Conservation (phyloP, 192 early-diverging fungal genomes). For the Dissophora ornata region DNA sequence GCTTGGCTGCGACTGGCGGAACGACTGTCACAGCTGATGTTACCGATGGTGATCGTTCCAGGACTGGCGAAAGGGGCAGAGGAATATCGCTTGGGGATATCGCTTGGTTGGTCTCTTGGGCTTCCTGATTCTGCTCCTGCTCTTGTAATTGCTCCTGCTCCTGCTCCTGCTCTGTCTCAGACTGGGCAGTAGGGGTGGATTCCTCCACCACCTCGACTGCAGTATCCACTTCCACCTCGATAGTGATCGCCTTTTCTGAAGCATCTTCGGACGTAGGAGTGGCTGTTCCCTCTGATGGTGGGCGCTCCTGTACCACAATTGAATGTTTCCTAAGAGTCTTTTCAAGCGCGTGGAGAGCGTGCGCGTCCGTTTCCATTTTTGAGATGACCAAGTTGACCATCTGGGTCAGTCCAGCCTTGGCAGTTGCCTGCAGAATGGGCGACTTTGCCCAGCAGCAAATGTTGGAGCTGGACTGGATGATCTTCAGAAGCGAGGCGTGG, state of each 20-base stretch:
- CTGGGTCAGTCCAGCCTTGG: conserved; percentile 60
- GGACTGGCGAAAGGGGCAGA: conserved; percentile 30
- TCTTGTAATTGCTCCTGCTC: not conserved
- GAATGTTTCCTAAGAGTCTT: conserved; percentile 34
- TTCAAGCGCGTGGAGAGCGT: conserved; percentile 38
- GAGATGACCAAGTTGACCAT: conserved; percentile 59
- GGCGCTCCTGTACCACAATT: conserved; percentile 18
- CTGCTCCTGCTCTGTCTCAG: not conserved
- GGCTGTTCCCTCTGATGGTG: conserved; percentile 1
- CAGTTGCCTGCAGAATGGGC: conserved; percentile 56
- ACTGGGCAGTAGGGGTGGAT: not conserved
- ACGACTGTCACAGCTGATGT: not conserved
- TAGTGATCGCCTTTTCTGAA: conserved; percentile 1
- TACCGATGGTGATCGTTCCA: conserved; percentile 21
- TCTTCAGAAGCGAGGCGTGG: conserved; percentile 55
- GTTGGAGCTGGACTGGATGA: conserved; percentile 60
- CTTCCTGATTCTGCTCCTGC: not conserved
- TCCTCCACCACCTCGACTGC: conserved; percentile 10
- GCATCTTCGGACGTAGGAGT: conserved; percentile 1
- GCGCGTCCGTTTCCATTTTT: conserved; percentile 54
- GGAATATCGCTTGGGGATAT: conserved; percentile 39
- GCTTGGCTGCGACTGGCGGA: conserved; percentile 2
- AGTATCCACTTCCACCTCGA: not conserved
- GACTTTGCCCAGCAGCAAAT: conserved; percentile 59
- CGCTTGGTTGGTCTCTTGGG: not conserved